Conservation (phyloP, 305 asterid species). For the Ajuga reptans region DNA sequence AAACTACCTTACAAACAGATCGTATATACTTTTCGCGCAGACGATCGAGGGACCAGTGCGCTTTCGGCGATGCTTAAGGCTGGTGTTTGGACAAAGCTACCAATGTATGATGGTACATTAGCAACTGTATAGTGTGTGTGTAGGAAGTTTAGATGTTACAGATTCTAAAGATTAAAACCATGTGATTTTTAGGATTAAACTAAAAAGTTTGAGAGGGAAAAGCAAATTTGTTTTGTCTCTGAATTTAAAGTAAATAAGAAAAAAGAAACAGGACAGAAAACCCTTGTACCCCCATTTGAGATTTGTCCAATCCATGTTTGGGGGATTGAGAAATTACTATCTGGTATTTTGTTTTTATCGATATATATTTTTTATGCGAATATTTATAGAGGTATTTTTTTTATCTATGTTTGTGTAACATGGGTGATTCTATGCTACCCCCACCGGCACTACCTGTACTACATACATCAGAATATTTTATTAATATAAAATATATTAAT, state of each 20-base stretch:
- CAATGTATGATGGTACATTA: background rate
- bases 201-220: background rate
- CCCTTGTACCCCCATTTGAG: background rate
- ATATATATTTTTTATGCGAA: background rate
- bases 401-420: too few relatives aligned
- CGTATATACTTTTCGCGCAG: background rate
- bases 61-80: background rate
- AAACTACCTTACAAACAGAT: background rate
- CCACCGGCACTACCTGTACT: too few relatives aligned
- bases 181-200: background rate
- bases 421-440: too few relatives aligned
- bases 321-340: background rate
- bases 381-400: too few relatives aligned
- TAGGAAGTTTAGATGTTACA: constrained; percentile 14
- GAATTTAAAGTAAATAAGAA: background rate
- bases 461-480: too few relatives aligned
- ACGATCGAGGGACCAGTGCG: background rate
- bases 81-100: constrained; percentile 2
- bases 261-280: background rate
- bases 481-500: too few relatives aligned
- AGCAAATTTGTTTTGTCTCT: background rate
- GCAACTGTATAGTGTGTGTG: constrained; percentile 22
- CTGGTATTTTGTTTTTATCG: background rate
- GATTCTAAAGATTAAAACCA: background rate
- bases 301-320: background rate